phyloP scores from a whole-genome alignment of 306 rosid species.

The Canavalia gladiata region DNA sequence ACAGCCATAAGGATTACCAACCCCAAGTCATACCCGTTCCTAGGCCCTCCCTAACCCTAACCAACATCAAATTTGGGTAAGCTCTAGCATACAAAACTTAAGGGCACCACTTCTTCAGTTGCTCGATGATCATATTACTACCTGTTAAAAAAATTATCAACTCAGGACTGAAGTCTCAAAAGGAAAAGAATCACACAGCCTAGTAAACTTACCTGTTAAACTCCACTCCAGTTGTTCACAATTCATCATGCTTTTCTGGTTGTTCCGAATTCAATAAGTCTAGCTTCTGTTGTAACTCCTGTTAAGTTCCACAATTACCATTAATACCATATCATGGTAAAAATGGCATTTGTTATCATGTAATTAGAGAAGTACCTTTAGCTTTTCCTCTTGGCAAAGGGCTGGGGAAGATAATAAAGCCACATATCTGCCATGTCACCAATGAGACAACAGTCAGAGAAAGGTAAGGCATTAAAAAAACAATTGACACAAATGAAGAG shows the following conservation, averaged over 20 bases:
- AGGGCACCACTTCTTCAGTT: slow-evolving; percentile 43
- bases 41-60: slow-evolving; percentile 40
- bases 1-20: slow-evolving; percentile 44
- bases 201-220: slow-evolving; percentile 45
- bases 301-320: slow-evolving; percentile 41
- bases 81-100: slow-evolving; percentile 49
- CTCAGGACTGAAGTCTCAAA: slow-evolving; percentile 29
- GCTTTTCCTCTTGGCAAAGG: slow-evolving; percentile 82
- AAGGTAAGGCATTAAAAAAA: slow-evolving; percentile 17
- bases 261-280: slow-evolving; percentile 73
- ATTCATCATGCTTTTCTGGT: slow-evolving; percentile 80
- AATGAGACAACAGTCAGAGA: slow-evolving; percentile 44
- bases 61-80: slow-evolving; percentile 43
- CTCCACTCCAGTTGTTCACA: slow-evolving; percentile 54
- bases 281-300: slow-evolving; percentile 90
- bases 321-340: slow-evolving; percentile 45
- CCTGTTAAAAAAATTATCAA: slow-evolving; percentile 51
- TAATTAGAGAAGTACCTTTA: slow-evolving; percentile 65
- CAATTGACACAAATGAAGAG: slow-evolving; percentile 11
- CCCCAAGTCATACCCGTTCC: slow-evolving; percentile 31
- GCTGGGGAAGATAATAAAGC: slow-evolving; percentile 90
- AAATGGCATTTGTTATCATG: slow-evolving; percentile 20
- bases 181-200: slow-evolving; percentile 35
- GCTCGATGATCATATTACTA: slow-evolving; percentile 49
- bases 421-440: slow-evolving; percentile 70